Evolutionary conservation across 139 green algal genomes (phyloP).

Genomic region (Coelastrella sp.): DNA sequence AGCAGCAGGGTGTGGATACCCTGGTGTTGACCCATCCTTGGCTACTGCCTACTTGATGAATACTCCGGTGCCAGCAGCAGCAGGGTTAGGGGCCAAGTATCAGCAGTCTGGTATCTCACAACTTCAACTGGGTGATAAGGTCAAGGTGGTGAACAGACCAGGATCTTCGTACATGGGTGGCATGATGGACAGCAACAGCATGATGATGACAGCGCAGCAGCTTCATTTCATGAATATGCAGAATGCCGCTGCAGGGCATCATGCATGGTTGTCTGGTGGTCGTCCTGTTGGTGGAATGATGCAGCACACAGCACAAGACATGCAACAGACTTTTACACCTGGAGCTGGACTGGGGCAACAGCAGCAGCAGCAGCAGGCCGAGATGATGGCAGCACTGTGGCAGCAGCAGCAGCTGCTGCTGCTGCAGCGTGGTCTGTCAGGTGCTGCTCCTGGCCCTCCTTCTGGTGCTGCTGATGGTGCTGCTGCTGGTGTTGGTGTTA

Average conservation of each 20-base stretch:
- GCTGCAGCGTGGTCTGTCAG: background rate
- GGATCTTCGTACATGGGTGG: background rate
- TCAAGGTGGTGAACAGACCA: background rate
- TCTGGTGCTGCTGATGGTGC: background rate
- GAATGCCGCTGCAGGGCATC: background rate
- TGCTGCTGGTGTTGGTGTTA: too few species aligned
- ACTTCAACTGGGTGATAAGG: background rate
- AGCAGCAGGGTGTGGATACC: too few species aligned
- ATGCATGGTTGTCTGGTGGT: too few species aligned
- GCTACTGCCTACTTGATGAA: too few species aligned
- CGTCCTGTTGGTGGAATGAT: too few species aligned
- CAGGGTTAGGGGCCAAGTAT: background rate
- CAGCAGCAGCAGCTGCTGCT: background rate
- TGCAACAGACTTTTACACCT: too few species aligned
- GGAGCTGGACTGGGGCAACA: background rate
- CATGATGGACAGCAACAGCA: background rate
- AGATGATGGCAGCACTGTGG: background rate
- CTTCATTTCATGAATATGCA: background rate
- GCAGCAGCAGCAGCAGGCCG: background rate
- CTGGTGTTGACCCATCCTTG: too few species aligned
- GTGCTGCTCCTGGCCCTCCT: background rate
- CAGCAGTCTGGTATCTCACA: background rate
- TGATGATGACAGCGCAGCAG: too few species aligned
- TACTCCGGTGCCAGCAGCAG: background rate
- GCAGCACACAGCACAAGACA: background rate